A percentile compares a stretch with the other conserved stretches of the same genome.
These are phyloP conservation scores for Aspergillus incahuasiensis DNA, from an alignment of 495 filamentous ascomycete genomes.

Conservation along the genomic window DNA sequence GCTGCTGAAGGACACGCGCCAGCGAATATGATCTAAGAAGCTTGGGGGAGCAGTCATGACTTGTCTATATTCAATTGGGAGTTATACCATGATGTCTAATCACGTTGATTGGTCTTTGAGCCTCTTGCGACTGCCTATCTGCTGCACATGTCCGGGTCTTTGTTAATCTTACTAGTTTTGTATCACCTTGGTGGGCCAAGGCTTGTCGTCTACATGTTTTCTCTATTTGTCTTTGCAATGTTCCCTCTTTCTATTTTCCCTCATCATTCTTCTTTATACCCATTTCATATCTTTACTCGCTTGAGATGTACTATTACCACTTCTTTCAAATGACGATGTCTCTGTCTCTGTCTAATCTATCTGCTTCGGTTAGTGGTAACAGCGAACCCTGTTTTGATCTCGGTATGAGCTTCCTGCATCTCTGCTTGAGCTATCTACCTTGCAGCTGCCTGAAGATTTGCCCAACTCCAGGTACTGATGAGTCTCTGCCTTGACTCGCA, in stretches of 20 bases:
- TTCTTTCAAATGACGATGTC: conserved; percentile 17
- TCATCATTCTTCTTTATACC: conserved; percentile 26
- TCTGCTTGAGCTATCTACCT: too few species aligned
- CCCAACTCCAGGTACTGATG: neutral
- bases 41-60: conserved; percentile 11
- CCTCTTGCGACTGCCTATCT: neutral
- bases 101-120: conserved; percentile 9
- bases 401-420: neutral
- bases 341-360: conserved; percentile 19
- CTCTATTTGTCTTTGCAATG: conserved; percentile 17
- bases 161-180: conserved; percentile 4
- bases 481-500: neutral
- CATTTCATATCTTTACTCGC: conserved; percentile 27
- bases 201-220: neutral
- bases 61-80: conserved; percentile 16
- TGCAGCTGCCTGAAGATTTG: neutral
- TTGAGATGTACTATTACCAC: conserved; percentile 31
- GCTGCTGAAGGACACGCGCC: conserved; percentile 18
- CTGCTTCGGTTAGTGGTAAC: conserved; percentile 1
- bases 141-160: conserved; percentile 3
- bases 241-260: conserved; percentile 15
- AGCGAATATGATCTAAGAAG: conserved; percentile 37
- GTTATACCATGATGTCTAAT: conserved; percentile 10
- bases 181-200: conserved; percentile 4
- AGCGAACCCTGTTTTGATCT: neutral